Evolutionary conservation across 2,329 filamentous ascomycete species (phyloP).

Genomic region (Xylariaceae sp.): DNA sequence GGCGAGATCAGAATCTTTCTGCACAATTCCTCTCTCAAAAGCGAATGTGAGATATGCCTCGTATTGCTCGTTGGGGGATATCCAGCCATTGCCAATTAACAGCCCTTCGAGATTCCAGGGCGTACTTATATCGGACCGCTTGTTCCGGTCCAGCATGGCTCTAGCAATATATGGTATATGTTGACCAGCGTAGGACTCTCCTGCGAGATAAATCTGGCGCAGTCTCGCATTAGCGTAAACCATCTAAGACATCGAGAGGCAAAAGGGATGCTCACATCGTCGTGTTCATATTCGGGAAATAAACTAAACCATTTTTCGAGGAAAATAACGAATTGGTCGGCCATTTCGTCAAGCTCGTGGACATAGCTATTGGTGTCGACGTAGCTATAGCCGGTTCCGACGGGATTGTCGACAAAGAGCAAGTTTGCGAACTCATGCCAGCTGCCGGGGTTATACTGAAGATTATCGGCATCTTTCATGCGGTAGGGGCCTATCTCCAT

Average conservation of each 20-base stretch:
- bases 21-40: constrained; percentile 68
- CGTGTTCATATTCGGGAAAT: constrained; percentile 85
- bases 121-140: constrained; percentile 42
- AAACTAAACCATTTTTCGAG: constrained; percentile 85
- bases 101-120: constrained; percentile 78
- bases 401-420: constrained; percentile 94
- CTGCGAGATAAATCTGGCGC: constrained; percentile 78
- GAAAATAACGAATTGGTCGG: constrained; percentile 79
- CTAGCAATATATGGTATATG: constrained; percentile 96
- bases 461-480: constrained; percentile 63
- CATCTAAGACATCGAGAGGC: background rate
- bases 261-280: constrained; percentile 63
- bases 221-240: constrained; percentile 4
- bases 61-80: constrained; percentile 86
- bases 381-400: constrained; percentile 94
- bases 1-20: constrained; percentile 58
- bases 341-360: constrained; percentile 82
- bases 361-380: constrained; percentile 85
- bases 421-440: constrained; percentile 99
- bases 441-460: constrained; percentile 83
- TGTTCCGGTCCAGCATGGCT: constrained; percentile 83
- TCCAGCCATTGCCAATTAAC: constrained; percentile 96
- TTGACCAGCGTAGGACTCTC: constrained; percentile 95
- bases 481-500: constrained; percentile 96
- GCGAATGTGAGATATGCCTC: constrained; percentile 77